Evolutionary conservation across 441 rosid genomes (phyloP).

Genomic region (Adansonia grandidieri): DNA sequence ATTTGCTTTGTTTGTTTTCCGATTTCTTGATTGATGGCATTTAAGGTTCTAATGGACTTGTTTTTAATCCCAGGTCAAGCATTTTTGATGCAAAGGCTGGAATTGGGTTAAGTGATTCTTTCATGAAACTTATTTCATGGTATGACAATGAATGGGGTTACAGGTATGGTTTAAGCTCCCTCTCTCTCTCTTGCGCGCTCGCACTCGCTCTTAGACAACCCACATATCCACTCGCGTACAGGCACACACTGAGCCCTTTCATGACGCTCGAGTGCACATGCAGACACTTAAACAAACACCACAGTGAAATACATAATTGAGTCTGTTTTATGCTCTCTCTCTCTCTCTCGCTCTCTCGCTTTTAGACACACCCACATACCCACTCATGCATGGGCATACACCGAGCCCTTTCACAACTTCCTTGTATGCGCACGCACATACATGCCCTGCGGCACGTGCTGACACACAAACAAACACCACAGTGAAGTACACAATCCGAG

Average conservation of each 20-base stretch:
- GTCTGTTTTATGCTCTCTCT: too few species aligned
- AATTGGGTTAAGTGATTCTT: conserved; percentile 78
- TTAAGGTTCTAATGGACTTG: conserved; percentile 1
- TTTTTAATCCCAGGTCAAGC: conserved; percentile 69
- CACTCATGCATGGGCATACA: too few species aligned
- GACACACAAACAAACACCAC: background rate
- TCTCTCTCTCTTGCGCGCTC: conserved; percentile 14
- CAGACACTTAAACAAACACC: background rate
- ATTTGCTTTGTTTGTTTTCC: background rate
- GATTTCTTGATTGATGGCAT: conserved; percentile 11
- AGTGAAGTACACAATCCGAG: background rate
- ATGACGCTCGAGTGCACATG: background rate
- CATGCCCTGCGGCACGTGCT: background rate
- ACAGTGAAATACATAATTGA: background rate
- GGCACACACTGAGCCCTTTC: background rate
- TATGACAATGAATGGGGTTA: conserved; percentile 99
- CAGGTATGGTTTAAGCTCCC: conserved; percentile 58
- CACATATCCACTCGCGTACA: background rate
- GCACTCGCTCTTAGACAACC: background rate
- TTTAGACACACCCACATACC: too few species aligned
- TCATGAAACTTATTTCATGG: conserved; percentile 94
- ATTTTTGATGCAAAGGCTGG: conserved; percentile 98
- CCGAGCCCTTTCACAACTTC: too few species aligned
- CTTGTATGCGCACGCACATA: background rate
- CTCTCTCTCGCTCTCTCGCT: too few species aligned